These are phyloP conservation scores for Hymenoscyphus albidus DNA, from an alignment of 2,329 filamentous ascomycete genomes.

Conservation along the genomic window DNA sequence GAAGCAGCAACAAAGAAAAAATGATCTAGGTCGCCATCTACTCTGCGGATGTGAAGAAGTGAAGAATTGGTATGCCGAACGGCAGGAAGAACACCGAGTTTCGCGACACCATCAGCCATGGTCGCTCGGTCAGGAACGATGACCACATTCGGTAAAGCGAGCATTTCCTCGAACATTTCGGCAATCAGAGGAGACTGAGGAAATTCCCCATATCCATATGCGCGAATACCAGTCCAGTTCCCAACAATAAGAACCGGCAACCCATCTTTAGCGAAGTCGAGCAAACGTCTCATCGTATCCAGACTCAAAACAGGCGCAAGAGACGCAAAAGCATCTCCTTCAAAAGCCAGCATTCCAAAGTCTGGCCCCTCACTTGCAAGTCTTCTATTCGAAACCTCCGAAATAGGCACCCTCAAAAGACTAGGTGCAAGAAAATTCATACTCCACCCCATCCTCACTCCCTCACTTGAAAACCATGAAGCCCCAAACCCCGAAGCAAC, in stretches of 20 bases:
- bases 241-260: conserved; percentile 3
- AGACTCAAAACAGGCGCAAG: neutral
- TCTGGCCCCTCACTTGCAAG: conserved; percentile 4
- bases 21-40: conserved; percentile 5
- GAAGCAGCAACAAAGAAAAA: conserved; percentile 3
- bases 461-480: conserved; percentile 2
- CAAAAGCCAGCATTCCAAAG: conserved; percentile 6
- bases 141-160: conserved; percentile 1
- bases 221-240: neutral
- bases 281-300: neutral
- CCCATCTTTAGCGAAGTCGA: neutral
- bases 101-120: conserved; percentile 2
- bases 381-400: neutral
- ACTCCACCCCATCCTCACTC: conserved; percentile 5
- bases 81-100: neutral
- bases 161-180: conserved; percentile 4
- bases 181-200: neutral
- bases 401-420: conserved; percentile 1
- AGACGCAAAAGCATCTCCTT: conserved; percentile 7
- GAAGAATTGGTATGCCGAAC: conserved; percentile 5
- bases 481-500: conserved; percentile 8
- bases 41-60: conserved; percentile 4
- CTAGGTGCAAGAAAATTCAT: conserved; percentile 7
- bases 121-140: conserved; percentile 4
- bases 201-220: conserved; percentile 8